Percentiles rank a stretch among this genome's conserved stretches.
Conservation (phyloP, 2,329 filamentous ascomycete genomes). For the Fusarium gaditjirri region DNA sequence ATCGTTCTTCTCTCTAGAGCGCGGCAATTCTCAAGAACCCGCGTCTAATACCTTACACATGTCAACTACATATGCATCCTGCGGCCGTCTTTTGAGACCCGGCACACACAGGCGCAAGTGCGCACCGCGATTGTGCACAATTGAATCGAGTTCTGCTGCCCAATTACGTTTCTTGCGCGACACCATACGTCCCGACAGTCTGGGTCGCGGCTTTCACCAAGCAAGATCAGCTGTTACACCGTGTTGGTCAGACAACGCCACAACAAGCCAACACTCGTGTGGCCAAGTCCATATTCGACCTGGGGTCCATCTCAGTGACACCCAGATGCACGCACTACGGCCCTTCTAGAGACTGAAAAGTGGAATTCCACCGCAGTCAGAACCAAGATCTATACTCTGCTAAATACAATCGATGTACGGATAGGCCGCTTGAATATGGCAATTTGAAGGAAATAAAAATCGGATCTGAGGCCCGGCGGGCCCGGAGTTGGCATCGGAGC, state of each 20-base stretch:
- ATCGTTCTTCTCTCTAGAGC: not conserved
- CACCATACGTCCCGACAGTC: slow-evolving; percentile 38
- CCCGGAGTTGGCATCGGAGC: slow-evolving; percentile 28
- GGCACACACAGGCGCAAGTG: slow-evolving; percentile 9
- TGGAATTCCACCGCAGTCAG: not conserved
- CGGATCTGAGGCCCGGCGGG: slow-evolving; percentile 41
- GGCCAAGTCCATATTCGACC: not conserved
- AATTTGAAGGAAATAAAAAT: slow-evolving; percentile 2
- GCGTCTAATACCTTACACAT: slow-evolving; percentile 12
- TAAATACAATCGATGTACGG: not conserved
- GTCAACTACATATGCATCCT: slow-evolving; percentile 8
- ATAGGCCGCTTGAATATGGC: not conserved
- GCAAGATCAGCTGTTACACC: slow-evolving; percentile 41
- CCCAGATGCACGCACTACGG: not conserved
- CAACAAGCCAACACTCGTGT: slow-evolving; percentile 26
- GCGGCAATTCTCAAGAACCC: slow-evolving; percentile 1
- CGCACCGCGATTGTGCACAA: slow-evolving; percentile 25
- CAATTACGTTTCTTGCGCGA: slow-evolving; percentile 33
- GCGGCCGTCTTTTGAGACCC: slow-evolving; percentile 7
- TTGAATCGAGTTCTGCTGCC: slow-evolving; percentile 18
- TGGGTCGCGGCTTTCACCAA: slow-evolving; percentile 37
- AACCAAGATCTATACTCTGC: not conserved
- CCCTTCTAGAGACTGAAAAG: not conserved
- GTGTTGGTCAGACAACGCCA: slow-evolving; percentile 37
- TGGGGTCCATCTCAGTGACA: not conserved